These are phyloP conservation scores for Aspergillus sergii DNA, from an alignment of 2,329 filamentous ascomycete species.

Conservation along the genomic window DNA sequence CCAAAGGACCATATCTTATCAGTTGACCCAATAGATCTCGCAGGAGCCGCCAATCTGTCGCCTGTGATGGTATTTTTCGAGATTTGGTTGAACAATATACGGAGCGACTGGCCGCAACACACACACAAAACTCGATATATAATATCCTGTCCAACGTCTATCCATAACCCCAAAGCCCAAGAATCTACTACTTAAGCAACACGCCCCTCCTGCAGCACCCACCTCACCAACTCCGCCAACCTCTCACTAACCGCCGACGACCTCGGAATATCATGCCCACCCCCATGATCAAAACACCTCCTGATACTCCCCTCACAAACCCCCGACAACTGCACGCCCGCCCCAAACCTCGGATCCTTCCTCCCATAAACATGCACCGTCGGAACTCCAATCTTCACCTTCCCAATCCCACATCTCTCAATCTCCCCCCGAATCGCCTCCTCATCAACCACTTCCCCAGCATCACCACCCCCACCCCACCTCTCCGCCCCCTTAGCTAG, in stretches of 20 bases:
- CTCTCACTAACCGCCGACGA: slow-evolving; percentile 29
- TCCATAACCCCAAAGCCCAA: neutral
- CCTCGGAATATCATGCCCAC: slow-evolving; percentile 49
- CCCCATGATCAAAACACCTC: slow-evolving; percentile 41
- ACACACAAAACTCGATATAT: no score
- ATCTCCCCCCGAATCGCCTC: slow-evolving; percentile 33
- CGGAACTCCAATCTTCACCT: slow-evolving; percentile 39
- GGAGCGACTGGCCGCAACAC: no score
- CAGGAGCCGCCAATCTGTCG: no score
- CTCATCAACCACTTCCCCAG: slow-evolving; percentile 20
- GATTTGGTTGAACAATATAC: no score
- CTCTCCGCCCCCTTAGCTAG: slow-evolving; percentile 30
- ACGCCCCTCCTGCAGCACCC: slow-evolving; percentile 29
- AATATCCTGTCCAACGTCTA: neutral
- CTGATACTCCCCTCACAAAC: slow-evolving; percentile 35
- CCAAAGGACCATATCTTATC: no score
- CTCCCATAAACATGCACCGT: slow-evolving; percentile 47
- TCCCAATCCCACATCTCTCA: slow-evolving; percentile 9
- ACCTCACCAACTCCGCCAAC: slow-evolving; percentile 36
- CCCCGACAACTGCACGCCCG: slow-evolving; percentile 41
- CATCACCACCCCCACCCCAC: slow-evolving; percentile 27
- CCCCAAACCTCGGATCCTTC: slow-evolving; percentile 44
- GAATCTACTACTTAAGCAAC: no score
- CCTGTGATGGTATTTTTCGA: no score
- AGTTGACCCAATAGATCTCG: no score